A percentile compares a stretch with the other conserved stretches of the same genome.
Evolutionary conservation across 176 grass and related monocot genomes (phyloP).

Genomic region (Carex parvula): DNA sequence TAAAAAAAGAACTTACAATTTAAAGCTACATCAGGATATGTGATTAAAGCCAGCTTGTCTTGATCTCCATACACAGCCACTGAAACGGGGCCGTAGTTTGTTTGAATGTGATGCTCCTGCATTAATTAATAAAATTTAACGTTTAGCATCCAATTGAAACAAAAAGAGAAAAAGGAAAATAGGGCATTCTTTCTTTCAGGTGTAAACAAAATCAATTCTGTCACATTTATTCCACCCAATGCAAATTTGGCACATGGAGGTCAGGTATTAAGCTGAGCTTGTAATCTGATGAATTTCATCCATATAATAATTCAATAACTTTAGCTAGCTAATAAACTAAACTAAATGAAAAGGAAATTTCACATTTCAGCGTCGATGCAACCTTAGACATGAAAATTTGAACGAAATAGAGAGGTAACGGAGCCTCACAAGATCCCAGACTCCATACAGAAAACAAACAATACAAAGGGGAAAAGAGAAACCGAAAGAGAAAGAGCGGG

Average conservation of each 20-base stretch:
- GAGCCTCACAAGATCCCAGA: slow-evolving; percentile 7
- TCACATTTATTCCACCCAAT: not conserved
- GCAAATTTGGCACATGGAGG: not conserved
- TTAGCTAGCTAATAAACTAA: not conserved
- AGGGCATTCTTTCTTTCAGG: slow-evolving; percentile 28
- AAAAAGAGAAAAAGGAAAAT: slow-evolving; percentile 33
- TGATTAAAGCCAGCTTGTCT: slow-evolving; percentile 70
- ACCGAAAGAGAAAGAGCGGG: not conserved
- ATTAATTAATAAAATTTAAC: slow-evolving; percentile 26
- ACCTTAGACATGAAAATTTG: not conserved
- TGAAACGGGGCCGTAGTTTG: slow-evolving; percentile 55
- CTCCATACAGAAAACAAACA: not conserved
- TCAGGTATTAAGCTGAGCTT: not conserved
- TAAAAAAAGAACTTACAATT: slow-evolving; percentile 32
- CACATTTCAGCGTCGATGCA: not conserved
- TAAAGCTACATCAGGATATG: slow-evolving; percentile 79
- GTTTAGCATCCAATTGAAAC: not conserved
- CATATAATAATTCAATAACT: not conserved
- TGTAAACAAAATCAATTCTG: slow-evolving; percentile 48
- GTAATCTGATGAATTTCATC: not conserved
- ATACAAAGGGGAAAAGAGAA: not conserved
- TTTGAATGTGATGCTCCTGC: slow-evolving; percentile 66
- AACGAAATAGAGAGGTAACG: not conserved
- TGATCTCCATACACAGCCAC: slow-evolving; percentile 69
- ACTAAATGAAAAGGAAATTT: not conserved